Percentiles rank a stretch among this genome's conserved stretches.
phyloP scores from a whole-genome alignment of 805 yeast species.

The Pichia manshurica region DNA sequence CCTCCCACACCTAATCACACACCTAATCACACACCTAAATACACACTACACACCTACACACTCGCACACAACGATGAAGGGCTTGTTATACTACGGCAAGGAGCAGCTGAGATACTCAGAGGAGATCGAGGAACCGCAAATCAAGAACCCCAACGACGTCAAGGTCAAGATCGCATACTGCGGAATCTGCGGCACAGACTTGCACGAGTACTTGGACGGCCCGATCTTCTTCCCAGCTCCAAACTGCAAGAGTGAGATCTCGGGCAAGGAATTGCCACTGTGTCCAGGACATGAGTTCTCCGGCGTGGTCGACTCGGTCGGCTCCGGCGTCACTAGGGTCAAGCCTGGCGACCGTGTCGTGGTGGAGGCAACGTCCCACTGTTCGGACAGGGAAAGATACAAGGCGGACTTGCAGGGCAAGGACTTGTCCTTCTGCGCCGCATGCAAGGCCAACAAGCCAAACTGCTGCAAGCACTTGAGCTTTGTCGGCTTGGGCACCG shows the following conservation, averaged over 20 bases:
- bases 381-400: conserved; percentile 30
- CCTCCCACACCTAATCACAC: too few relatives aligned
- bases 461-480: conserved; percentile 41
- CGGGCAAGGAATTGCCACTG: conserved; percentile 32
- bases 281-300: conserved; percentile 35
- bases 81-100: conserved; percentile 42
- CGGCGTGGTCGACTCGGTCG: conserved; percentile 34
- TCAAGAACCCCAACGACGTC: conserved; percentile 26
- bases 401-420: conserved; percentile 26
- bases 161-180: conserved; percentile 37
- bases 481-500: conserved; percentile 45
- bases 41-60: too few relatives aligned
- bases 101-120: conserved; percentile 39
- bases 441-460: conserved; percentile 39
- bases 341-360: conserved; percentile 55
- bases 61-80: conserved; percentile 35
- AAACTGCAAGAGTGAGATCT: conserved; percentile 26
- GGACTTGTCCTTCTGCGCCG: conserved; percentile 35
- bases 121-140: conserved; percentile 23
- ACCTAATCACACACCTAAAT: too few relatives aligned
- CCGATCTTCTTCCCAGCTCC: conserved; percentile 48
- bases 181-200: conserved; percentile 62
- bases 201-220: conserved; percentile 52
- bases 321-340: conserved; percentile 38
- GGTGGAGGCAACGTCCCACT: conserved; percentile 57